These are phyloP conservation scores for Selaginella moellendorffii DNA, from an alignment of 75 land plant species.

Conservation along the genomic window DNA sequence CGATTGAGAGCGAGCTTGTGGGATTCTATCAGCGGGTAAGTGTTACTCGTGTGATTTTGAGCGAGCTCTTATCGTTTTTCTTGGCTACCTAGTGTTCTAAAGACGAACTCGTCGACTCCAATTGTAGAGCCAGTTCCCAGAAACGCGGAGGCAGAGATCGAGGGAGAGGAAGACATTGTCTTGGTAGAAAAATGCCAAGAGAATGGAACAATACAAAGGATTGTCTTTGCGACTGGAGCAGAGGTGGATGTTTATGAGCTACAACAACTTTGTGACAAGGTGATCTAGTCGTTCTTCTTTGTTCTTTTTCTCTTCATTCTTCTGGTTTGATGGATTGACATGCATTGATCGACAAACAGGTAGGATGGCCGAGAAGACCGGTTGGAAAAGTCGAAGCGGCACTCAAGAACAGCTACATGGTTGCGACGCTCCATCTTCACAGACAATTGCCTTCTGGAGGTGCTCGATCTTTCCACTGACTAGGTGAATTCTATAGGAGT, in stretches of 20 bases:
- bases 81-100: slow-evolving; percentile 32
- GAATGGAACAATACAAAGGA: slow-evolving; percentile 67
- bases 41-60: not conserved
- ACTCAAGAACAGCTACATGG: slow-evolving; percentile 84
- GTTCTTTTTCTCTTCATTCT: not conserved
- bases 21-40: slow-evolving; percentile 30
- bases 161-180: slow-evolving; percentile 38
- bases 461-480: not conserved
- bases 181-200: slow-evolving; percentile 48
- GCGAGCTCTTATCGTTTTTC: not conserved
- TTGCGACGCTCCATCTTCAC: slow-evolving; percentile 59
- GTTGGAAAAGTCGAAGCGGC: slow-evolving; percentile 71
- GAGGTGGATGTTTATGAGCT: slow-evolving; percentile 79
- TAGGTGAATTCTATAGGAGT: too few relatives aligned
- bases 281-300: slow-evolving; percentile 11
- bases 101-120: slow-evolving; percentile 30
- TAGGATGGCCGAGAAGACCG: slow-evolving; percentile 96
- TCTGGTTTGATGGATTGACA: not conserved
- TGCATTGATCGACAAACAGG: slow-evolving; percentile 25
- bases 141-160: slow-evolving; percentile 41
- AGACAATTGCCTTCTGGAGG: slow-evolving; percentile 40
- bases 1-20: slow-evolving; percentile 10
- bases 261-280: slow-evolving; percentile 80
- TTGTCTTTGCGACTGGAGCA: slow-evolving; percentile 65
- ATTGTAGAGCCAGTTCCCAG: slow-evolving; percentile 23